phyloP scores from a whole-genome alignment of 768 basidiomycete genomes.

The Tulasnella sp. region DNA sequence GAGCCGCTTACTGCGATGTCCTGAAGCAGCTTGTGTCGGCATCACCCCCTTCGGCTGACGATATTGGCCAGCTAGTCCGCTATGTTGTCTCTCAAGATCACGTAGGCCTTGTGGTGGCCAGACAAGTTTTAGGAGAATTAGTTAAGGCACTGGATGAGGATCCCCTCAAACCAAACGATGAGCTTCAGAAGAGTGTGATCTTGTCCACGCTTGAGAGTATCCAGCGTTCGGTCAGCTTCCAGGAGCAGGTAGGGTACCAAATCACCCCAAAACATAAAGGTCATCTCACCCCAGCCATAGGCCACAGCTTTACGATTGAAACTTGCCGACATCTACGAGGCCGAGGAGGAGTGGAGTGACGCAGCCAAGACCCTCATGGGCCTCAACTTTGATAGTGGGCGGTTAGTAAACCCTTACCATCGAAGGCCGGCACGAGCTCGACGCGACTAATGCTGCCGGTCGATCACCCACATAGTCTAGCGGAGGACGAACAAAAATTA shows the following conservation, averaged over 20 bases:
- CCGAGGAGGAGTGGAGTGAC: slow-evolving; percentile 89
- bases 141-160: slow-evolving; percentile 64
- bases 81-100: slow-evolving; percentile 77
- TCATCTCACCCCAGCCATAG: slow-evolving; percentile 43
- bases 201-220: slow-evolving; percentile 66
- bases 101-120: slow-evolving; percentile 80
- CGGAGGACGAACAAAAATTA: slow-evolving; percentile 79
- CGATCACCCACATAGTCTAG: not conserved
- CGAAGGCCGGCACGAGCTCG: not conserved
- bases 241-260: slow-evolving; percentile 73
- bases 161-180: slow-evolving; percentile 48
- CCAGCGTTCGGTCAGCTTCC: slow-evolving; percentile 83
- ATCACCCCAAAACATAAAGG: not conserved
- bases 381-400: slow-evolving; percentile 84
- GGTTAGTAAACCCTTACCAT: slow-evolving; percentile 47
- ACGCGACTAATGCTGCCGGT: not conserved
- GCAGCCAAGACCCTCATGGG: slow-evolving; percentile 90
- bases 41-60: slow-evolving; percentile 46
- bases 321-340: slow-evolving; percentile 84
- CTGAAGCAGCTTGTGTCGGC: slow-evolving; percentile 63
- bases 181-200: slow-evolving; percentile 66
- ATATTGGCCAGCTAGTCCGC: slow-evolving; percentile 71
- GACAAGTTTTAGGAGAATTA: slow-evolving; percentile 82
- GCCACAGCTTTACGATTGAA: slow-evolving; percentile 79
- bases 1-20: slow-evolving; percentile 64